These are phyloP conservation scores for Arabis alpina DNA, from an alignment of 345 rosid genomes.

Conservation along the genomic window DNA sequence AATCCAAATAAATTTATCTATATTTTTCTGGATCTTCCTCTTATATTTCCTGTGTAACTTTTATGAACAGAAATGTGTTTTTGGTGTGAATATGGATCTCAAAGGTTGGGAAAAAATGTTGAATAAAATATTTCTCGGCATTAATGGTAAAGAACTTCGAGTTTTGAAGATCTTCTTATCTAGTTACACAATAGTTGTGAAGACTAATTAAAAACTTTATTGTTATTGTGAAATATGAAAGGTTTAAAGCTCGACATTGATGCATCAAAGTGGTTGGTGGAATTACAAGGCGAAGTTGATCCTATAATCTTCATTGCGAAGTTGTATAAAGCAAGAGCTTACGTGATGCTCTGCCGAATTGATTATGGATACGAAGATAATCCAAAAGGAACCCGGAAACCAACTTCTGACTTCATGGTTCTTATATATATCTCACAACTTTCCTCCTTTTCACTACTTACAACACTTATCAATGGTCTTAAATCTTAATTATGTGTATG, in stretches of 20 bases:
- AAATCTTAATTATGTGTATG: too few relatives aligned
- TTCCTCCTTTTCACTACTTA: conserved; percentile 8
- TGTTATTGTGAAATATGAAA: not conserved
- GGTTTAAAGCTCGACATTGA: conserved; percentile 25
- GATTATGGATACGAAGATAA: conserved; percentile 39
- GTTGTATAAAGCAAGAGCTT: conserved; percentile 26
- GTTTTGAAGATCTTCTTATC: conserved; percentile 3
- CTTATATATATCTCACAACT: conserved; percentile 12
- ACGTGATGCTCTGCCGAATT: conserved; percentile 21
- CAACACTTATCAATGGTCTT: not conserved
- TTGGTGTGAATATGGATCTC: conserved; percentile 28
- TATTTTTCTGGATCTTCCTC: not conserved
- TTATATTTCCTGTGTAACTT: not conserved
- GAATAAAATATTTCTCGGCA: not conserved
- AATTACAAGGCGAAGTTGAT: conserved; percentile 26
- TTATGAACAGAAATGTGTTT: conserved; percentile 30
- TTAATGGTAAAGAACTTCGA: conserved; percentile 33
- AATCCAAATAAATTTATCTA: not conserved
- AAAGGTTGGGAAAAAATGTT: conserved; percentile 21
- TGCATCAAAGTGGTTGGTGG: conserved; percentile 14
- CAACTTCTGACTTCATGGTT: conserved; percentile 31
- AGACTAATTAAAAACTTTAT: not conserved
- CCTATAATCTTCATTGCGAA: conserved; percentile 28
- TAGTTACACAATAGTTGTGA: conserved; percentile 14
- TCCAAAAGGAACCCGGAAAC: conserved; percentile 34